Evolutionary conservation across 495 filamentous ascomycete species (phyloP).

Genomic region (Haplographium delicatum): DNA sequence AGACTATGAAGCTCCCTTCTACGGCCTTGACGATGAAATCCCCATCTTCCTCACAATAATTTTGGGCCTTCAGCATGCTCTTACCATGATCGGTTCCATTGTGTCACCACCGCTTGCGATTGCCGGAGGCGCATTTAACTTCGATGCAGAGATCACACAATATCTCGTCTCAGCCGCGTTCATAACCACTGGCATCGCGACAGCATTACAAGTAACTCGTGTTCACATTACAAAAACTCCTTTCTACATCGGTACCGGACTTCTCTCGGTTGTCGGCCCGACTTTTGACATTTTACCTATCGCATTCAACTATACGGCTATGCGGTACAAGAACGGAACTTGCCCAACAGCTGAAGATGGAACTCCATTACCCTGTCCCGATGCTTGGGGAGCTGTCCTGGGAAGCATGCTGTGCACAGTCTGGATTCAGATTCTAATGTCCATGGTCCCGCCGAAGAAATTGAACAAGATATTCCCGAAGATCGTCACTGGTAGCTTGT

Average conservation of each 20-base stretch:
- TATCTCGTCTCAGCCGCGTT: slow-evolving; percentile 36
- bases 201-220: slow-evolving; percentile 34
- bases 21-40: slow-evolving; percentile 33
- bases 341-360: slow-evolving; percentile 27
- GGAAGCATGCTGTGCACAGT: slow-evolving; percentile 37
- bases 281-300: slow-evolving; percentile 36
- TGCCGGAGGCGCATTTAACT: slow-evolving; percentile 33
- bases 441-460: slow-evolving; percentile 31
- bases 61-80: slow-evolving; percentile 34
- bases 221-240: slow-evolving; percentile 33
- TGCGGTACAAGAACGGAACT: slow-evolving; percentile 30
- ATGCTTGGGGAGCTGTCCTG: slow-evolving; percentile 33
- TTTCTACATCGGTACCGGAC: slow-evolving; percentile 35
- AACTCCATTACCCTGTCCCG: slow-evolving; percentile 30
- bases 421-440: slow-evolving; percentile 33
- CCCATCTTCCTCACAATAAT: slow-evolving; percentile 33
- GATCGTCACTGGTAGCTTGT: slow-evolving; percentile 33
- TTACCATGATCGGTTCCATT: slow-evolving; percentile 30
- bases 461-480: slow-evolving; percentile 36
- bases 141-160: slow-evolving; percentile 27
- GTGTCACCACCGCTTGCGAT: slow-evolving; percentile 36
- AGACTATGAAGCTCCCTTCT: slow-evolving; percentile 34
- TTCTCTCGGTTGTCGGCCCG: slow-evolving; percentile 35
- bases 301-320: slow-evolving; percentile 32
- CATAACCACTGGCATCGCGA: slow-evolving; percentile 35